Base-by-base conservation (phyloP, 2,329 filamentous ascomycete genomes). In the Ustulina deusta region DNA sequence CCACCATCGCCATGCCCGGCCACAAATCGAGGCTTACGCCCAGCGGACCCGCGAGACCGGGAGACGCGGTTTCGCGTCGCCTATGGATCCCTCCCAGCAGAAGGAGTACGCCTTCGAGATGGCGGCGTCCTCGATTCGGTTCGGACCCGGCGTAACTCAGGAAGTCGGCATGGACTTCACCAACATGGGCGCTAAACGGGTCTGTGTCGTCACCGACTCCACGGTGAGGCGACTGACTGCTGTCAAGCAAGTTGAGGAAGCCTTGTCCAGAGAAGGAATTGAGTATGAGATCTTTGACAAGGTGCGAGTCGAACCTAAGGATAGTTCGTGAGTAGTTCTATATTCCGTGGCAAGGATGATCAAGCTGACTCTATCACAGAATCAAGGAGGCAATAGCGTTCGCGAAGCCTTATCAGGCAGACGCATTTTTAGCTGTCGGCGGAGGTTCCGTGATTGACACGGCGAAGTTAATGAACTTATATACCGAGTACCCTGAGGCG, bases 51-150 rank as follows among this genome's bases (percentile, higher is more conserved):
- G 82, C 55, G 76, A 79, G 22, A 77, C 68, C 69, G 76, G 72
- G 66, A 79, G 72, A 72, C 81, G 88, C 38, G 83, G 83, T 57
- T 90, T 87, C 79, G 94, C 93, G n/a, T 95, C 93, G 0, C 93
- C 94, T 0, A 82, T 91, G 32, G 90, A 93, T 75, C 81, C 86
- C 9, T 86, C 87, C 2, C 87, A 89, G 71, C 88, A 94, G 76
- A 97, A 97, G 79, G 96, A 99, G 79, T 99, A 99, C 82, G 96
- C 96, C 15, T 99, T 99, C 78, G 96, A 99, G 80, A 97, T 99
- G 95, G 96, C 96, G 0, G 94, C 96, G 1, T 97, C 93, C 0
- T 93, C 91, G 32, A 97, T 99, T 76, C 90, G 96, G 13, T 99
- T 98, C 75, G 96, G 96, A 0, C 93, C 93, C 0, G 96, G 96